Percentiles rank a stretch among this genome's conserved stretches.
Conservation (phyloP, 179 eudicot species). For the Corrigiola litoralis region DNA sequence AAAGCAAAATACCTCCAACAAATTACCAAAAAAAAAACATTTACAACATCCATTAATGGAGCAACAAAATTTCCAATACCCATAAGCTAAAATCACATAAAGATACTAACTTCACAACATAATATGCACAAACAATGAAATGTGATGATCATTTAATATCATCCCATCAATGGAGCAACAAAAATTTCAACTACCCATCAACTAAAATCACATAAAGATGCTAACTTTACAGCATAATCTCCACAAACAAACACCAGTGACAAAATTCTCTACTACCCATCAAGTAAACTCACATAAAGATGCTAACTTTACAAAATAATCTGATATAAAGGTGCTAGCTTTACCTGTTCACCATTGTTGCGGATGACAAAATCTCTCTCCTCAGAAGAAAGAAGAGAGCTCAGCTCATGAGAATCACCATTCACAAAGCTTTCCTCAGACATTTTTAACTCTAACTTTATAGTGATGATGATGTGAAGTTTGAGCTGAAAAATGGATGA, state of each 20-base stretch:
- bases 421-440: slow-evolving; percentile 3
- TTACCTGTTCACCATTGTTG: slow-evolving; percentile 33
- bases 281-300: background rate
- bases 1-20: background rate
- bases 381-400: slow-evolving; percentile 20
- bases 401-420: slow-evolving; percentile 11
- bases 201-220: background rate
- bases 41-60: too few relatives aligned
- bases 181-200: background rate
- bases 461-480: background rate
- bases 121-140: background rate
- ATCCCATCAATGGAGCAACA: background rate
- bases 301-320: background rate
- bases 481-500: background rate
- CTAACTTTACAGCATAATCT: background rate
- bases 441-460: slow-evolving; percentile 5
- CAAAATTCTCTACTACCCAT: background rate
- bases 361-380: slow-evolving; percentile 32
- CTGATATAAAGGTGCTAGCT: background rate
- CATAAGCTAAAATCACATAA: background rate
- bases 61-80: too few relatives aligned
- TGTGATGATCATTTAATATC: background rate
- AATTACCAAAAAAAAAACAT: background rate
- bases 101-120: background rate
- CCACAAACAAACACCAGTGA: background rate